Conservation (phyloP, 2,329 filamentous ascomycete species). For the Didymella lethalis region DNA sequence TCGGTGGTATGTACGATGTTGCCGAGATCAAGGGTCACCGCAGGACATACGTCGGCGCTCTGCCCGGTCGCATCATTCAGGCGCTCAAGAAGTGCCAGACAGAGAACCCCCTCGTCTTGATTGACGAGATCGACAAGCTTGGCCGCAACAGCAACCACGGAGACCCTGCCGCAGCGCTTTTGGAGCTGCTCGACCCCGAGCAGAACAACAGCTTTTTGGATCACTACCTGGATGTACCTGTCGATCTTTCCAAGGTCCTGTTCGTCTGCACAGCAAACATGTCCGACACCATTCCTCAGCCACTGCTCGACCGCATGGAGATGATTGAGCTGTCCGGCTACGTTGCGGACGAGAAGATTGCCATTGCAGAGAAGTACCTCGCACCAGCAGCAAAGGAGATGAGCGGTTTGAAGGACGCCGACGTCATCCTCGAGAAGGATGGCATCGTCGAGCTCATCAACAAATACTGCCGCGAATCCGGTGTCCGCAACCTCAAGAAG, state of each 20-base stretch:
- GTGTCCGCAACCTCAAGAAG: slow-evolving; percentile 97
- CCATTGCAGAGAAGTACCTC: slow-evolving; percentile 92
- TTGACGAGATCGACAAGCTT: slow-evolving; percentile 98
- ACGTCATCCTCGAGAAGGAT: slow-evolving; percentile 84
- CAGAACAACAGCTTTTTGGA: slow-evolving; percentile 98
- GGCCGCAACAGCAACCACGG: slow-evolving; percentile 89
- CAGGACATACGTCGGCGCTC: slow-evolving; percentile 92
- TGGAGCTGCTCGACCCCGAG: slow-evolving; percentile 94
- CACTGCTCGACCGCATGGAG: slow-evolving; percentile 95
- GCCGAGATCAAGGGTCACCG: slow-evolving; percentile 98
- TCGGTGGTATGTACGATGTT: slow-evolving; percentile 94
- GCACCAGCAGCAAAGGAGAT: slow-evolving; percentile 94
- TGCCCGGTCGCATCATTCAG: slow-evolving; percentile 96
- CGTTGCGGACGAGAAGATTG: slow-evolving; percentile 98
- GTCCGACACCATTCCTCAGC: slow-evolving; percentile 96
- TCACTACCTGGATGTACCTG: slow-evolving; percentile 98
- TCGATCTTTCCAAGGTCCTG: slow-evolving; percentile 95
- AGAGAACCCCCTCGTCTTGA: slow-evolving; percentile 94
- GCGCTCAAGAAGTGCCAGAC: slow-evolving; percentile 99
- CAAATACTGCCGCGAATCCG: slow-evolving; percentile 96
- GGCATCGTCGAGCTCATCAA: slow-evolving; percentile 98
- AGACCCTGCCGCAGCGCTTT: slow-evolving; percentile 90
- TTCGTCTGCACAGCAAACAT: slow-evolving; percentile 99
- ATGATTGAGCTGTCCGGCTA: slow-evolving; percentile 96
- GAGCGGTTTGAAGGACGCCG: slow-evolving; percentile 86